Percentiles rank a stretch among this genome's conserved stretches.
Conservation (phyloP, 2,329 filamentous ascomycete species). For the Cladosporium sp. region DNA sequence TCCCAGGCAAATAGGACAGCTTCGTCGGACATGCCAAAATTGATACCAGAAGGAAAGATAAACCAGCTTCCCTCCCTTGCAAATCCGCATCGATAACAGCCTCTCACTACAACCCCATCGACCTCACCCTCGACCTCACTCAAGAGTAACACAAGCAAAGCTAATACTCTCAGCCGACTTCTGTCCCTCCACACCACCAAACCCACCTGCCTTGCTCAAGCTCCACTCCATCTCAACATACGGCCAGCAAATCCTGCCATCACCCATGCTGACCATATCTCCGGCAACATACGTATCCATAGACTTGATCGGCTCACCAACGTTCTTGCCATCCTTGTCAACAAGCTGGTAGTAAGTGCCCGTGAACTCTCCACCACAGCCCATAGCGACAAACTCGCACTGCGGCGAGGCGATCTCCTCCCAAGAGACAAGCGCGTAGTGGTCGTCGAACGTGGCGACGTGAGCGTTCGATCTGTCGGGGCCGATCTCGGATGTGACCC, state of each 20-base stretch:
- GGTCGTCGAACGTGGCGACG: conserved; percentile 56
- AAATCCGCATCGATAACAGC: background rate
- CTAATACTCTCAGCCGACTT: conserved; percentile 49
- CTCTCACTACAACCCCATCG: background rate
- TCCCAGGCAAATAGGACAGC: background rate
- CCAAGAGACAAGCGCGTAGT: conserved; percentile 60
- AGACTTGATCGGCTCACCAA: conserved; percentile 55
- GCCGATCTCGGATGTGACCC: conserved; percentile 52
- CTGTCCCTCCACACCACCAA: conserved; percentile 22
- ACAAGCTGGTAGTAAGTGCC: conserved; percentile 64
- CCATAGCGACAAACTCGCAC: conserved; percentile 61
- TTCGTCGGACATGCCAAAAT: no score
- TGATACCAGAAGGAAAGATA: background rate
- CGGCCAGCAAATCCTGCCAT: conserved; percentile 63
- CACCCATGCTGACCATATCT: conserved; percentile 63
- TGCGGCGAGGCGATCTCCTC: conserved; percentile 60
- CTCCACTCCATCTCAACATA: conserved; percentile 61
- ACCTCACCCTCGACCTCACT: conserved; percentile 1
- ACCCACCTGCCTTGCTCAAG: conserved; percentile 38
- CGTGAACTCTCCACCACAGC: conserved; percentile 60
- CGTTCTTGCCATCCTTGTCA: conserved; percentile 52
- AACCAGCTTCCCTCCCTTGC: background rate
- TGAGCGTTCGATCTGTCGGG: conserved; percentile 62
- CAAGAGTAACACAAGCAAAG: conserved; percentile 53
- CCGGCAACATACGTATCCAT: conserved; percentile 61